These are phyloP conservation scores for Microascus cirrosus DNA, from an alignment of 2,329 filamentous ascomycete species.

Conservation along the genomic window DNA sequence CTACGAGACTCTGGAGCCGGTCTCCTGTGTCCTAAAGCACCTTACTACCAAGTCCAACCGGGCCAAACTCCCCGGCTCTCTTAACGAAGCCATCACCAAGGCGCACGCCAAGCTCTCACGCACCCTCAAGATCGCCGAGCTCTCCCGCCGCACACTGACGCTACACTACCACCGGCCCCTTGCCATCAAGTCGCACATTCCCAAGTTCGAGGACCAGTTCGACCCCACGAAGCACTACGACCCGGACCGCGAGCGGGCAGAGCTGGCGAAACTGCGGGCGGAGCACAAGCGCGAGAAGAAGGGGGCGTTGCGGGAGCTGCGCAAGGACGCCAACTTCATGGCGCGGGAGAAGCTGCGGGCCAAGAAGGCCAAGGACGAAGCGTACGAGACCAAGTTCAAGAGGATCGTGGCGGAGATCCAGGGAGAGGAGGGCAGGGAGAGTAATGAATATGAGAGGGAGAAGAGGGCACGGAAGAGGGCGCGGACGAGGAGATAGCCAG, in stretches of 20 bases:
- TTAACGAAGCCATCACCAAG: conserved; percentile 29
- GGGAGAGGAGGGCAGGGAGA: conserved; percentile 77
- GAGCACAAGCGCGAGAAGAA: conserved; percentile 95
- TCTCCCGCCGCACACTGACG: conserved; percentile 65
- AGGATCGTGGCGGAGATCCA: conserved; percentile 90
- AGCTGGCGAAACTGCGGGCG: conserved; percentile 70
- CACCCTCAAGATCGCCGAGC: conserved; percentile 49
- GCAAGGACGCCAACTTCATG: conserved; percentile 92
- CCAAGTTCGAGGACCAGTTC: conserved; percentile 93
- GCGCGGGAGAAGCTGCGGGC: conserved; percentile 78
- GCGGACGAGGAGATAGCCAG: conserved; percentile 22
- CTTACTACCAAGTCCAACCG: conserved; percentile 42
- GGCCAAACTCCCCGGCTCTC: conserved; percentile 32
- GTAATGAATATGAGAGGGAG: conserved; percentile 83
- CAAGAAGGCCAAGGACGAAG: conserved; percentile 88
- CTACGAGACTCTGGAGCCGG: conserved; percentile 65
- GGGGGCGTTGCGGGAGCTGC: conserved; percentile 83
- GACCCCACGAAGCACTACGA: conserved; percentile 97
- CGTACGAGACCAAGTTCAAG: conserved; percentile 95
- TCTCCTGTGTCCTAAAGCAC: conserved; percentile 45
- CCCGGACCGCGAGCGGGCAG: conserved; percentile 79
- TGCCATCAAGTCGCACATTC: conserved; percentile 77
- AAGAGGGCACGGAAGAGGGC: conserved; percentile 62
- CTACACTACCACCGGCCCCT: conserved; percentile 84
- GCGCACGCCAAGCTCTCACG: conserved; percentile 33